Conservation (phyloP, 2,329 filamentous ascomycete species). For the Phialocephala sp. region DNA sequence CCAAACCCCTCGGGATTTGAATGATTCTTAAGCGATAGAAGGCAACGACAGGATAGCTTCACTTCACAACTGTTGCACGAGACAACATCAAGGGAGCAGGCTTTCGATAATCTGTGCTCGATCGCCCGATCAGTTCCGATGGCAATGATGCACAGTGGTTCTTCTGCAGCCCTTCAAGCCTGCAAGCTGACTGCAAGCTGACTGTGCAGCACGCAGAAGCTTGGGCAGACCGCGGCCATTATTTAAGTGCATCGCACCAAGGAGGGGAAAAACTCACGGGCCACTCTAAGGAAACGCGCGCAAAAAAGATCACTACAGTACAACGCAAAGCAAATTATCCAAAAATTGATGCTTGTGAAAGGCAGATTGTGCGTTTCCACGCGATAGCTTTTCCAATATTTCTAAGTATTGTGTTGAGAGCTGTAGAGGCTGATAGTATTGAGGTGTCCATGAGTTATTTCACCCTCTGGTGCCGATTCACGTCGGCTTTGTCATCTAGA, state of each 20-base stretch:
- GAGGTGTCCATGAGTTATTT: no score
- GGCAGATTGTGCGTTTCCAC: no score
- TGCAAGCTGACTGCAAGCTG: slow-evolving; percentile 10
- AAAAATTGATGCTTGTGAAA: no score
- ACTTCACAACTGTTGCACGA: not conserved
- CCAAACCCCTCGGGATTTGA: slow-evolving; percentile 6
- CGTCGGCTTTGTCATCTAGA: slow-evolving; percentile 2
- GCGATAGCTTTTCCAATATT: no score
- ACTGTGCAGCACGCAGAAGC: slow-evolving; percentile 16
- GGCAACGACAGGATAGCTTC: slow-evolving; percentile 6
- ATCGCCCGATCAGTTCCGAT: not conserved
- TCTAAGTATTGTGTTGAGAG: no score
- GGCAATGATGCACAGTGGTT: not conserved
- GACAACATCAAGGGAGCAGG: not conserved
- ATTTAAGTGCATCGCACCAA: not conserved
- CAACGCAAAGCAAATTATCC: no score
- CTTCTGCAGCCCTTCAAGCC: not conserved
- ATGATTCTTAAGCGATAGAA: not conserved
- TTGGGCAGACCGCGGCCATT: not conserved
- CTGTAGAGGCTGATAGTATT: no score
- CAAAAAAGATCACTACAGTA: no score
- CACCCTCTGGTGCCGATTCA: not conserved
- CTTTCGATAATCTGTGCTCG: not conserved
- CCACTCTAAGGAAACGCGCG: no score
- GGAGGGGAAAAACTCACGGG: no score